Base-by-base conservation (phyloP, 2,329 filamentous ascomycete species). In the Colletotrichum somersetense region DNA sequence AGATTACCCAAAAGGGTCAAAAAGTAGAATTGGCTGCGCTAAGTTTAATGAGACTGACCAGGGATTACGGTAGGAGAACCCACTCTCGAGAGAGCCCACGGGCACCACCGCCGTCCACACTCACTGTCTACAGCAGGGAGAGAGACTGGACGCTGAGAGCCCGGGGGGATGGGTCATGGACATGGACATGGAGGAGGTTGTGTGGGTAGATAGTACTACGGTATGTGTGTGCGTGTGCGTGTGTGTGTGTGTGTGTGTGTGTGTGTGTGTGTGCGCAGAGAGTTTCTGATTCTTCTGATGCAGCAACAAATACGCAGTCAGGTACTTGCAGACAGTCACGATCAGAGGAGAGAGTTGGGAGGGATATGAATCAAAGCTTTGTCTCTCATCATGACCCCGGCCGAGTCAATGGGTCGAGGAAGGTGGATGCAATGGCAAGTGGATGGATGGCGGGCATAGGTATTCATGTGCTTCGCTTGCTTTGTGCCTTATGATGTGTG, bases 41-140 rank as follows among this genome's bases (percentile, higher is more conserved):
- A 83, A 80, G 79, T 83, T 82, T 80, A 80, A 82, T 82, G 80
- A 83, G 79, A 75, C 72, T 74, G 74, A 76, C 77, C 76, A 77
- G 75, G 74, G 76, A 77, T 76, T 69, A 65, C 59, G 63, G 63
- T 59, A 67, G 52, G 57, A 73, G 44, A 61, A 63, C 55, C 67
- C 62, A 73, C 56, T 57, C 40, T 42, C 59, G 44, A 62, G 33
- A 63, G 26, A 63, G 62, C 53, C 66, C 70, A 71, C 70, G 38
- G 50, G 40, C 62, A 65, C 50, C 50, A 53, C 33, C 48, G 14
- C n/a, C 33, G 20, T 18, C 52, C 52, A 55, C 30, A 55, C 52
- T 35, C 14, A 20, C 33, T 10, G 2, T 23, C 42, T 20, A 52
- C 18, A 62, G 46, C 46, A 38, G 46, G 20, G 20, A 62, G 33